Percentiles rank a stretch among this genome's conserved stretches.
Evolutionary conservation across 2,329 filamentous ascomycete species (phyloP).

Genomic region (Fusarium anguioides): DNA sequence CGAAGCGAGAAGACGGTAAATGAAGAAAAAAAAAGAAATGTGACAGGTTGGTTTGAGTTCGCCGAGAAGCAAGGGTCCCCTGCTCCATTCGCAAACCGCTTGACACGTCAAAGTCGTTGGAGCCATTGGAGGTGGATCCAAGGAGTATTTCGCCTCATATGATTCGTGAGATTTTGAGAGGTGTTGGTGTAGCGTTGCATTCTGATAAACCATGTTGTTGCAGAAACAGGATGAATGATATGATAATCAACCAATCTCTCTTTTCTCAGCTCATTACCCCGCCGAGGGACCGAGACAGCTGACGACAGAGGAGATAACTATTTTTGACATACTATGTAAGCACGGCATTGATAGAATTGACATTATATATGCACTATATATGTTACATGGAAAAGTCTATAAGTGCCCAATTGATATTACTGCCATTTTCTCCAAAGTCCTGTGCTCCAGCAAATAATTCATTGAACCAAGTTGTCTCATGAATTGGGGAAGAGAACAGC

Average conservation of each 20-base stretch:
- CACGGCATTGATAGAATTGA: too few relatives aligned
- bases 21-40: neutral
- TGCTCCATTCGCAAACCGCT: neutral
- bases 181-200: neutral
- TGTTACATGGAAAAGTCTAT: constrained; percentile 10
- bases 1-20: too few relatives aligned
- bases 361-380: accelerated
- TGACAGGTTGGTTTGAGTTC: neutral
- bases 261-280: neutral
- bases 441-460: constrained; percentile 4
- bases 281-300: too few relatives aligned
- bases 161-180: neutral
- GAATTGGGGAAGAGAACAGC: constrained; percentile 2
- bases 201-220: neutral
- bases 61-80: neutral
- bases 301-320: too few relatives aligned
- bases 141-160: too few relatives aligned
- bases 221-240: neutral
- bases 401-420: constrained; percentile 18
- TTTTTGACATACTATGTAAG: too few relatives aligned
- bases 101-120: constrained; percentile 3
- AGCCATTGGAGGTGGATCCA: neutral
- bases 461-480: constrained; percentile 9
- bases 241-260: neutral
- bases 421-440: constrained; percentile 13